Conservation (phyloP, 2,329 filamentous ascomycete genomes). For the Anisogramma anomala region DNA sequence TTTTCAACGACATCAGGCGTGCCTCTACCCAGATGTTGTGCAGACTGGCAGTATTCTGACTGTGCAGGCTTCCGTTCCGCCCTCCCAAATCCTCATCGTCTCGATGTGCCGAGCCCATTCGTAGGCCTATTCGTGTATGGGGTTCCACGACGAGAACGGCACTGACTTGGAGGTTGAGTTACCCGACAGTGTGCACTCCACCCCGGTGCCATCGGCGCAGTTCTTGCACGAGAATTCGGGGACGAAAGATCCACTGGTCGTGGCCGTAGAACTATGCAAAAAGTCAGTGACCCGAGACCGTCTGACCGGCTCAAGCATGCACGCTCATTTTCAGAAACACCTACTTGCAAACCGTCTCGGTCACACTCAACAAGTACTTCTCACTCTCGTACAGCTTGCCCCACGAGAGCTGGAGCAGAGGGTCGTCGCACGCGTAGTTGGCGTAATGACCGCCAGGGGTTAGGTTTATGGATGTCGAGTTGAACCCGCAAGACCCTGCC, state of each 20-base stretch:
- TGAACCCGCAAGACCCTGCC: conserved; percentile 32
- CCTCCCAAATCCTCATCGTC: not conserved
- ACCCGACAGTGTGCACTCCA: conserved; percentile 4
- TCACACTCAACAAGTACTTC: conserved; percentile 25
- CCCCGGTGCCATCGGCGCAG: not conserved
- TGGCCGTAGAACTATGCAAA: conserved; percentile 2
- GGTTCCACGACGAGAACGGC: conserved; percentile 1
- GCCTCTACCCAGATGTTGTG: not conserved
- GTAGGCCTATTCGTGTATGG: not conserved
- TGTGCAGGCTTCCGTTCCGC: too few relatives aligned
- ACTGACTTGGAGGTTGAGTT: conserved; percentile 4
- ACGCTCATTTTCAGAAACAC: too few relatives aligned
- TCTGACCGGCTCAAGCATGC: not conserved
- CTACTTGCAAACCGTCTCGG: conserved; percentile 32
- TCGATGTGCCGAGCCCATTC: not conserved
- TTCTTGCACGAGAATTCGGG: conserved; percentile 5
- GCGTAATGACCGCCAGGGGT: conserved; percentile 21
- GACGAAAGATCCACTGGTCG: conserved; percentile 9
- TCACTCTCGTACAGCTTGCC: conserved; percentile 1
- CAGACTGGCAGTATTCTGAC: too few relatives aligned
- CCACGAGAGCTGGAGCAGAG: conserved; percentile 33
- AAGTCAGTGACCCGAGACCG: not conserved
- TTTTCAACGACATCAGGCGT: not conserved
- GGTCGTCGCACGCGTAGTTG: conserved; percentile 33
- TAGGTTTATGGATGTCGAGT: conserved; percentile 29